These are phyloP conservation scores for Pestalotiopsis sp. DNA, from an alignment of 2,329 filamentous ascomycete species.

Conservation along the genomic window DNA sequence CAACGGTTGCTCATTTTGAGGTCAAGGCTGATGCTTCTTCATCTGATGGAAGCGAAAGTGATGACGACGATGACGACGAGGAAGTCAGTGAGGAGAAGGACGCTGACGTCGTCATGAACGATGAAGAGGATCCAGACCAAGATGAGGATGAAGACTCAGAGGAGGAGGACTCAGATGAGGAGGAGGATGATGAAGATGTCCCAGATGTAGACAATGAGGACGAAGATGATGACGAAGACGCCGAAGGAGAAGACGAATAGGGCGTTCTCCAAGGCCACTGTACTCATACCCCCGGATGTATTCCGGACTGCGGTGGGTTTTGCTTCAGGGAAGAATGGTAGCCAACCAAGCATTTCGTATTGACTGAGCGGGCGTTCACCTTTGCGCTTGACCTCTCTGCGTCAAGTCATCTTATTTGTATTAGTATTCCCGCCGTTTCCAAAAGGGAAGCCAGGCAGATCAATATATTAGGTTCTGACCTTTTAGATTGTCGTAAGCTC, in stretches of 20 bases:
- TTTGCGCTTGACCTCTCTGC: neutral
- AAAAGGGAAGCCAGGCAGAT: neutral
- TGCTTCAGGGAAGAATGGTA: neutral
- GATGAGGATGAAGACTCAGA: constrained; percentile 8
- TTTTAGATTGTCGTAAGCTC: too few species aligned
- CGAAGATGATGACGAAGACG: constrained; percentile 13
- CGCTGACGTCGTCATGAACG: constrained; percentile 14
- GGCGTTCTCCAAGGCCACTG: neutral
- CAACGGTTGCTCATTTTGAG: constrained; percentile 24
- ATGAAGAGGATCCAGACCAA: constrained; percentile 13
- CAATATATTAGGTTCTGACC: too few species aligned
- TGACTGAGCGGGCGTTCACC: neutral
- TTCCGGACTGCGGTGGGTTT: neutral
- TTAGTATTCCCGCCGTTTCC: neutral
- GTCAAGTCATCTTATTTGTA: neutral
- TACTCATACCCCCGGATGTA: neutral
- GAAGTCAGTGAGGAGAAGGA: constrained; percentile 14
- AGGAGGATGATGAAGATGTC: constrained; percentile 13
- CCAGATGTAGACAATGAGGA: constrained; percentile 15
- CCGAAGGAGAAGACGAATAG: constrained; percentile 13
- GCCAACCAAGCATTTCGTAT: neutral
- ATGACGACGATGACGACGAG: constrained; percentile 14
- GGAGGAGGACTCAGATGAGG: constrained; percentile 13
- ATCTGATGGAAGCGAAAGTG: neutral
- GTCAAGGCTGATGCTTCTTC: constrained; percentile 15